A percentile compares a stretch with the other conserved stretches of the same genome.
phyloP scores from a whole-genome alignment of 169 alveolate species.

The Eimeria praecox region DNA sequence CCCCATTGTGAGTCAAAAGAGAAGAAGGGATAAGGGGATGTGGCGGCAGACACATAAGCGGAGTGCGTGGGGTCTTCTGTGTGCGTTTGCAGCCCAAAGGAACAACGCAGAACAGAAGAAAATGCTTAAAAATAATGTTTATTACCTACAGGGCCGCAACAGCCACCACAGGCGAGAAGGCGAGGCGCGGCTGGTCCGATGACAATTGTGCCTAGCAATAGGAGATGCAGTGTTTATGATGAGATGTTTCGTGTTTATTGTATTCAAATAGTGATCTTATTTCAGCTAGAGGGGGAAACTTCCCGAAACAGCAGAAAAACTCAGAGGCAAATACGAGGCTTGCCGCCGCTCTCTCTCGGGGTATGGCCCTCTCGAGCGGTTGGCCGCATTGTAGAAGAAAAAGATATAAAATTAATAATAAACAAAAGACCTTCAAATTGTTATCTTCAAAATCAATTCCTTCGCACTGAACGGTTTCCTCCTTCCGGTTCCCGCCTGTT shows the following conservation, averaged over 20 bases:
- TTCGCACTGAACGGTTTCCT: background rate
- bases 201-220: background rate
- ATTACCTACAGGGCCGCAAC: background rate
- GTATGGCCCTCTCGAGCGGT: background rate
- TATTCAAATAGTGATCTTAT: background rate
- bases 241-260: background rate
- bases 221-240: background rate
- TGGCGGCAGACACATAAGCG: constrained; percentile 1
- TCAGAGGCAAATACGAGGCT: background rate
- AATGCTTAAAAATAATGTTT: background rate
- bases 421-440: background rate
- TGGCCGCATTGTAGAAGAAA: background rate
- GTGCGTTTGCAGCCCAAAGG: background rate
- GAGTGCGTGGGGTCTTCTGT: background rate
- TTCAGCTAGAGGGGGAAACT: background rate
- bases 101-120: background rate
- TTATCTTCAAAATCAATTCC: background rate
- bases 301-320: background rate
- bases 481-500: background rate
- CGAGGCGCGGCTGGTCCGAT: background rate
- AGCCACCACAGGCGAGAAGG: background rate
- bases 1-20: background rate
- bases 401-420: background rate
- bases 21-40: background rate
- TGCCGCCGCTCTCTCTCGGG: constrained; percentile 2